phyloP scores from a whole-genome alignment of 139 green algal species.

The Chlamydomonas applanata region DNA sequence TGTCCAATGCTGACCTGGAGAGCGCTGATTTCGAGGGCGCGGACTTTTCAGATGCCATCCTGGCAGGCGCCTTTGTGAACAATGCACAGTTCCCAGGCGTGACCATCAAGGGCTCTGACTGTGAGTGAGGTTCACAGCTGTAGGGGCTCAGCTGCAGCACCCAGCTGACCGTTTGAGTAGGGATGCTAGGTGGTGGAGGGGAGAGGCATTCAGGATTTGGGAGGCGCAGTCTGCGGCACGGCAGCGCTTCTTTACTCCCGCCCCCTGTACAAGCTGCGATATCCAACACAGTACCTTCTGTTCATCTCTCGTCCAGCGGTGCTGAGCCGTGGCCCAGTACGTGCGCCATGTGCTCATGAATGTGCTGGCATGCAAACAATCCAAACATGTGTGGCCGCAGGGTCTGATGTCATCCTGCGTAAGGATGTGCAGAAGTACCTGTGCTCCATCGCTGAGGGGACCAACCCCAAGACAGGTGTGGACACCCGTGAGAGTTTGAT shows the following conservation, averaged over 20 bases:
- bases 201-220: no score
- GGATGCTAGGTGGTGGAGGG: no score
- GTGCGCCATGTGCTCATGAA: neutral
- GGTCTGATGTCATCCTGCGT: constrained; percentile 68
- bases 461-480: constrained; percentile 77
- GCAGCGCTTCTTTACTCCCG: no score
- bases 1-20: constrained; percentile 75
- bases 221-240: no score
- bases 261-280: no score
- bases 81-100: constrained; percentile 57
- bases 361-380: neutral
- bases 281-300: no score
- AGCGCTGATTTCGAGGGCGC: constrained; percentile 65
- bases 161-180: no score
- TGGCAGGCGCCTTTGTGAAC: constrained; percentile 74
- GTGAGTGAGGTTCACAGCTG: constrained; percentile 9
- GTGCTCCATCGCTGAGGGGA: constrained; percentile 73
- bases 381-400: neutral
- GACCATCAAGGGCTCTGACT: constrained; percentile 49
- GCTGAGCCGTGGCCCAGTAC: neutral
- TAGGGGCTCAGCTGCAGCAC: no score
- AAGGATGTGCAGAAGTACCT: constrained; percentile 67
- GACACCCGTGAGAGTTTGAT: constrained; percentile 71
- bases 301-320: no score
- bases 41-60: constrained; percentile 72